Conservation (phyloP, 2,329 filamentous ascomycete genomes). For the Pseudogymnoascus sp. region DNA sequence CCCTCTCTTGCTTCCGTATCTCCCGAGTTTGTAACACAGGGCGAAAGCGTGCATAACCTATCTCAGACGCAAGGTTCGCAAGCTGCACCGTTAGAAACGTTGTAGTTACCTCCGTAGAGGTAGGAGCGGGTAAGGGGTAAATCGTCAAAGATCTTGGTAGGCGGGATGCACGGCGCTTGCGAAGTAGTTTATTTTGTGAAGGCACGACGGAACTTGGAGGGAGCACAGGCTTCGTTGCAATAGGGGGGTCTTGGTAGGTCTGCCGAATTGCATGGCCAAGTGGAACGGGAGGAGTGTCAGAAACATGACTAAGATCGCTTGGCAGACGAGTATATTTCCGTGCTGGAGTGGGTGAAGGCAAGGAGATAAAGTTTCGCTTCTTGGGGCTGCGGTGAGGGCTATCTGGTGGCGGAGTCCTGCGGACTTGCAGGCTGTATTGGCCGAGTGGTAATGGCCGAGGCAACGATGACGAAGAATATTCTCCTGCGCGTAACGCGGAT, state of each 20-base stretch:
- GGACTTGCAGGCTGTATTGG: neutral
- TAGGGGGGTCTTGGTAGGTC: constrained; percentile 13
- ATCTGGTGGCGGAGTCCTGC: neutral
- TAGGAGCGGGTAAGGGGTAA: constrained; percentile 44
- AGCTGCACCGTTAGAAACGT: constrained; percentile 51
- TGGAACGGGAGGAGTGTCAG: neutral
- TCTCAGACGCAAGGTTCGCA: constrained; percentile 42
- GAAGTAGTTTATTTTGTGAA: constrained; percentile 20
- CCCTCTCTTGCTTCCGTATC: constrained; percentile 57
- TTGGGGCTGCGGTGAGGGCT: neutral
- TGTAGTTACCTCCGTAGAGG: constrained; percentile 38
- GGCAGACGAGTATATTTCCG: neutral
- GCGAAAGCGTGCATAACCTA: constrained; percentile 45
- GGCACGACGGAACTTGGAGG: neutral
- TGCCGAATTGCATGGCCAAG: neutral
- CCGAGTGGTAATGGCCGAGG: neutral
- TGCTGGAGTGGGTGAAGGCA: neutral
- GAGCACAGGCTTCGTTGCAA: constrained; percentile 17
- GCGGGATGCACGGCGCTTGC: neutral
- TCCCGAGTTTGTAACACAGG: constrained; percentile 41
- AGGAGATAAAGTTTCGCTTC: neutral
- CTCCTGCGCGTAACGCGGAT: neutral
- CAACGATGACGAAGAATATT: neutral
- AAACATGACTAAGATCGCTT: neutral
- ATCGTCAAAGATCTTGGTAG: constrained; percentile 33